Evolutionary conservation across 257 asterid genomes (phyloP), one percentile per base, ranked within the genome.

Genomic region (Avicennia marina): DNA sequence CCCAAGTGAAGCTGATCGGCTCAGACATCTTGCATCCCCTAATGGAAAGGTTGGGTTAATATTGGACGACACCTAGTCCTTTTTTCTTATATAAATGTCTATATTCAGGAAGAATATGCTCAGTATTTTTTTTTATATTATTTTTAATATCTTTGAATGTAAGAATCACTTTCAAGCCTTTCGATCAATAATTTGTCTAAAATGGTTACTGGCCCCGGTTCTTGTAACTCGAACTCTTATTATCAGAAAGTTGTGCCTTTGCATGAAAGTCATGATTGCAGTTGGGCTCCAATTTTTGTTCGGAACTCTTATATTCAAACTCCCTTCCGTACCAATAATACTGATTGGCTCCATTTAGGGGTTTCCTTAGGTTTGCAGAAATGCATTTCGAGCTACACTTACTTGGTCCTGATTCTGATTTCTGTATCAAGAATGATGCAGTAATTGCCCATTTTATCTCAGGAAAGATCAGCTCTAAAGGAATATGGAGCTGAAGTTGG

Each of bases 341-440:
- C 88, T 91, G 98, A 71, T 91, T 2, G 98, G 98, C 29, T 72
- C 98, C 98, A 43, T 91, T 91, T 66, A 84, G 98, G 66, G 98
- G 98, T 39, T 91, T 91, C 74, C 95, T 91, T 70, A 90, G 98
- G 98, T 90, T 72, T 58, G 84, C 55, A 29, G 34, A 51, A 64
- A 40, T 41, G 27, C 33, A 12, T 20, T 31, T 26, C 2, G 22
- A 16, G 54, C 60, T n/a, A 25, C 17, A 11, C 31, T 40, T 47
- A 11, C n/a, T n/a, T n/a, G n/a, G 22, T 48, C 61, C 46, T 47
- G 41, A 32, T 42, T 58, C 43, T 15, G 4, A n/a, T n/a, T 63
- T 48, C 38, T 21, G n/a, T 17, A 60, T 54, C 60, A 18, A 51
- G 39, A 55, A 31, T 42, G 25, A 33, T 54, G 21, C 29, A 22